Evolutionary conservation across 169 alveolate species (phyloP), one percentile per base, ranked within the genome.

Genomic region (Plasmodium vivax): DNA sequence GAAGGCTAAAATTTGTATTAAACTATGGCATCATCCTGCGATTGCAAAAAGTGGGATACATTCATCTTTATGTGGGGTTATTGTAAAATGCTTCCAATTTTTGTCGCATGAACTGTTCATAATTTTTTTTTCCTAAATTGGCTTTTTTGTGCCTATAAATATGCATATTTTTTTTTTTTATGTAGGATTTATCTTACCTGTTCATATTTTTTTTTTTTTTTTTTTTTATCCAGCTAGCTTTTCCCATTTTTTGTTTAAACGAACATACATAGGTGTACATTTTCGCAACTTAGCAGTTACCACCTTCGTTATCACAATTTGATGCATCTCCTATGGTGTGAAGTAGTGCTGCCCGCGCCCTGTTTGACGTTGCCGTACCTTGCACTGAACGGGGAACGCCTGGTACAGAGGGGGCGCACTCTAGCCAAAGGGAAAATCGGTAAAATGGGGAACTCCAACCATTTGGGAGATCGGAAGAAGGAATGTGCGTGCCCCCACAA

Each of bases 401-500:
- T 14, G 23, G 27, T 23, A 51, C 23, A 51, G 23, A 51, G 62
- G 62, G 16, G 23, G 19, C 8, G 9, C 62, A 16, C 23, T 14
- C 16, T 51, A 51, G 23, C 62, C 12, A 23, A 34, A 27, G 47
- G 38, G n/a, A 19, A 75, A 34, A 68, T 68, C 12, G 10, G 45
- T 34, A 75, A 34, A 36, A 36, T 75, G 47, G 56, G 30, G 23
- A 75, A 75, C 56, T 36, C 2, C 58, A 34, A 45, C 9, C 1
- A 81, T 16, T 81, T 38, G 30, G 32, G 87, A 81, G 34, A 51
- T 10, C 10, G 23, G 45, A n/a, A 77, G 71, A 45, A 77, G 62
- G 36, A 77, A 77, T 77, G 27, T 77, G 51, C 30, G 36, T 38
- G n/a, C 62, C 83, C 45, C 51, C 45, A 36, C 83, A 77, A 77